Conservation (phyloP, 2,329 filamentous ascomycete species). For the Sarocladium oryzae region DNA sequence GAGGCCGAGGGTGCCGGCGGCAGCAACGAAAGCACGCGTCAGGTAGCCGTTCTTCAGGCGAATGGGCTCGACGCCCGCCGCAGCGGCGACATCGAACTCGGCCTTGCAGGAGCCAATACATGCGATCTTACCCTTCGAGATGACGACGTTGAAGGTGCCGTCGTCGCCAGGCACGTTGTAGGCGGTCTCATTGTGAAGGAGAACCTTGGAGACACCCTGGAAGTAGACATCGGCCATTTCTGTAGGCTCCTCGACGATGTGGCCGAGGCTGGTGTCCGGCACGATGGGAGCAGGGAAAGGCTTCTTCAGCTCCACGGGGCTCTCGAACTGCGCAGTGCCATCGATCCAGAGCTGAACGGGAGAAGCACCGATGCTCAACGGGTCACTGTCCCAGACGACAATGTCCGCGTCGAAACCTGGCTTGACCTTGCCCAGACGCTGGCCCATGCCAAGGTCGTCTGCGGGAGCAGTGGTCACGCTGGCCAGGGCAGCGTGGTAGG, state of each 20-base stretch:
- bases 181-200: slow-evolving; percentile 38
- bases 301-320: slow-evolving; percentile 49
- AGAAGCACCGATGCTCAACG: slow-evolving; percentile 51
- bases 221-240: slow-evolving; percentile 41
- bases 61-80: slow-evolving; percentile 31
- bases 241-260: slow-evolving; percentile 34
- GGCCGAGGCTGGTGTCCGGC: slow-evolving; percentile 32
- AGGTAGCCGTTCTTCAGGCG: slow-evolving; percentile 52
- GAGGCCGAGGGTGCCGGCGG: slow-evolving; percentile 55
- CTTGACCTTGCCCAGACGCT: slow-evolving; percentile 55
- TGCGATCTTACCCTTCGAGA: slow-evolving; percentile 45
- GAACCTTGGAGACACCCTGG: slow-evolving; percentile 46
- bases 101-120: slow-evolving; percentile 49
- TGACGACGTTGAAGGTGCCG: slow-evolving; percentile 39
- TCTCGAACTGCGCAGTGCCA: slow-evolving; percentile 46
- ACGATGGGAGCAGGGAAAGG: slow-evolving; percentile 31
- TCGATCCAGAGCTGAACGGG: slow-evolving; percentile 60
- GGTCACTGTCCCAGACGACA: slow-evolving; percentile 58
- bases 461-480: slow-evolving; percentile 54
- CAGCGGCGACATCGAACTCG: slow-evolving; percentile 33
- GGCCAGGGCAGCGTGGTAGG: slow-evolving; percentile 53
- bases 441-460: slow-evolving; percentile 48
- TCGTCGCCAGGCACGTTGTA: slow-evolving; percentile 21
- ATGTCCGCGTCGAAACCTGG: slow-evolving; percentile 46
- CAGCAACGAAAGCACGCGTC: slow-evolving; percentile 53